Evolutionary conservation across 2,329 filamentous ascomycete species (phyloP).

Genomic region (Colletotrichum graminicola): DNA sequence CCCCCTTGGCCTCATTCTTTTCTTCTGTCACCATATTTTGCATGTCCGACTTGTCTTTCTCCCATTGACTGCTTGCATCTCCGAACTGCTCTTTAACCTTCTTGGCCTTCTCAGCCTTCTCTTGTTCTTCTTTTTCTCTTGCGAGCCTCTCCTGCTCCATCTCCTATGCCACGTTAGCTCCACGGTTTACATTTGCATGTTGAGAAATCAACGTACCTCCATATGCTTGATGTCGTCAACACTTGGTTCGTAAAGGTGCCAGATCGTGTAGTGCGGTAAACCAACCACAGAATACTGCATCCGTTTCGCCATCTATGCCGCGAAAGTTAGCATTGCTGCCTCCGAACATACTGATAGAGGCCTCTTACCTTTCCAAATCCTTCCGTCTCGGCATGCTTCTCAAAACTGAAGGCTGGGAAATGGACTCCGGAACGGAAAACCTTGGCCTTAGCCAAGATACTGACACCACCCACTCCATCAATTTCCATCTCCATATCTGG

Average conservation of each 20-base stretch:
- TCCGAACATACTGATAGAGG: conserved; percentile 1
- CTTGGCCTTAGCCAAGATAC: conserved; percentile 94
- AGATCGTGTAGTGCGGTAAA: conserved; percentile 97
- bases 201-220: conserved; percentile 69
- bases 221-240: conserved; percentile 97
- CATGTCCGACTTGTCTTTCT: conserved; percentile 87
- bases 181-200: background rate
- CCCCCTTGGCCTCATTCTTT: conserved; percentile 35
- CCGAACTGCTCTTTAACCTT: conserved; percentile 86
- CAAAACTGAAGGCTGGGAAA: conserved; percentile 98
- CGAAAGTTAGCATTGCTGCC: conserved; percentile 20
- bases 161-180: conserved; percentile 66
- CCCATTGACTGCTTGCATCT: conserved; percentile 83
- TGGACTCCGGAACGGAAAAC: conserved; percentile 96
- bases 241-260: conserved; percentile 99
- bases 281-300: conserved; percentile 98
- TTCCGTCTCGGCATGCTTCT: conserved; percentile 98
- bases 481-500: conserved; percentile 99
- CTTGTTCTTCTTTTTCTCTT: conserved; percentile 83
- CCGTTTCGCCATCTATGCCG: conserved; percentile 87
- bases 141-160: conserved; percentile 90
- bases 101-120: conserved; percentile 77
- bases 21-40: conserved; percentile 67
- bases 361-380: conserved; percentile 91
- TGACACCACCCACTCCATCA: conserved; percentile 96